Conservation (phyloP, 2,329 filamentous ascomycete species). For the Karstenula rhodostoma region DNA sequence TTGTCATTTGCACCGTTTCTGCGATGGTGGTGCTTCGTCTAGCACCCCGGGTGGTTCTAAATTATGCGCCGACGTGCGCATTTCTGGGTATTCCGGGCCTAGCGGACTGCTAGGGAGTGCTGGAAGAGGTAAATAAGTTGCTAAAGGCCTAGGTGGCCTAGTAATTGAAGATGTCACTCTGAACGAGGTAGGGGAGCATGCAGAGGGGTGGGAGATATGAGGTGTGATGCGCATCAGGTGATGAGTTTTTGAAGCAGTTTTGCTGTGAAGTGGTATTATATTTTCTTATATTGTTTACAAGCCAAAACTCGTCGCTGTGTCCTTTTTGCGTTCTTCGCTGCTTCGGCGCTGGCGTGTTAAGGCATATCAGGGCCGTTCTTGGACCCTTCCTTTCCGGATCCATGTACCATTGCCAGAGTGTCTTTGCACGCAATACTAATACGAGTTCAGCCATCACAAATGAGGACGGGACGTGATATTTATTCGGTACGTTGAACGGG, state of each 20-base stretch:
- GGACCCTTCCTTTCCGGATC: constrained; percentile 2
- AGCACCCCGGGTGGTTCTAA: too few species aligned
- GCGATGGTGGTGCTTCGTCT: background rate
- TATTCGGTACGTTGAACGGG: constrained; percentile 8
- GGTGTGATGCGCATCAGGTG: background rate
- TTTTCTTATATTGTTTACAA: too few species aligned
- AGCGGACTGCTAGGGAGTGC: background rate
- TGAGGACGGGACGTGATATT: constrained; percentile 6
- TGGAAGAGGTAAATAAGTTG: background rate
- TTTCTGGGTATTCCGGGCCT: background rate
- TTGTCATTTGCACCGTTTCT: background rate
- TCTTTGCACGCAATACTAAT: background rate
- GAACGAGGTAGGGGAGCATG: background rate
- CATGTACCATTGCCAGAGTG: background rate
- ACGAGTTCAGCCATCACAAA: background rate
- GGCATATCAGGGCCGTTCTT: constrained; percentile 11
- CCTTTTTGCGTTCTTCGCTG: background rate
- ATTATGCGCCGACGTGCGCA: background rate
- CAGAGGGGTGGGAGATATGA: background rate
- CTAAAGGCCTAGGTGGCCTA: background rate
- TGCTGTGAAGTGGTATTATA: too few species aligned
- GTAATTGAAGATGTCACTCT: background rate
- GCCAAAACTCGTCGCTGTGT: background rate
- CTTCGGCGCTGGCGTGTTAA: constrained; percentile 1
- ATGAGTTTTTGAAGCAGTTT: background rate